Conservation (phyloP, 768 basidiomycete genomes). For the Daedaleopsis nitida region DNA sequence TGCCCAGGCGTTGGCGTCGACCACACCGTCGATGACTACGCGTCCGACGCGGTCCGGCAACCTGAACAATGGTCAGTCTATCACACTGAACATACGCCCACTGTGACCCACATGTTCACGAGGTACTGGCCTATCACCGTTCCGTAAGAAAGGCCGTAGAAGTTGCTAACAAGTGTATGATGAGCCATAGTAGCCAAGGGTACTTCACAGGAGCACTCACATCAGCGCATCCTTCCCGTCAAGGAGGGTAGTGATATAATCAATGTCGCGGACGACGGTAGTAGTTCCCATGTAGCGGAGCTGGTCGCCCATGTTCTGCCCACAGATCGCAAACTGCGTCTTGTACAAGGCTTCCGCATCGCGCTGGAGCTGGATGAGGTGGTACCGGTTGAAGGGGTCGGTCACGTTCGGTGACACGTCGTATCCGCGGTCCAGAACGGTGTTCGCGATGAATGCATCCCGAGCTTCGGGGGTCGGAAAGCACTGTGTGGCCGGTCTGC, state of each 20-base stretch:
- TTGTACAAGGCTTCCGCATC: constrained; percentile 26
- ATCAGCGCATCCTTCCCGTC: constrained; percentile 33
- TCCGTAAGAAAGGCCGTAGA: constrained; percentile 36
- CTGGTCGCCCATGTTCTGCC: constrained; percentile 29
- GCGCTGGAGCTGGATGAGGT: constrained; percentile 25
- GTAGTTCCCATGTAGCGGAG: constrained; percentile 34
- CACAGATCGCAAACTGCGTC: constrained; percentile 30
- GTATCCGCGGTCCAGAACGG: constrained; percentile 27
- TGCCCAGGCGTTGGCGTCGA: constrained; percentile 32
- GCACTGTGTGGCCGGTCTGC: constrained; percentile 31
- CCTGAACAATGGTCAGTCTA: constrained; percentile 14
- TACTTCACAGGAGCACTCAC: constrained; percentile 12
- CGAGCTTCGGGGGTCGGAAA: constrained; percentile 27
- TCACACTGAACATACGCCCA: background rate
- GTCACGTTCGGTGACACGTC: constrained; percentile 28
- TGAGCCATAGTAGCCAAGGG: background rate
- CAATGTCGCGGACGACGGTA: constrained; percentile 36
- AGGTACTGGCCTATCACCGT: constrained; percentile 34
- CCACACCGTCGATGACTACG: constrained; percentile 34
- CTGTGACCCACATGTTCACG: constrained; percentile 32
- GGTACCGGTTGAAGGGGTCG: constrained; percentile 20
- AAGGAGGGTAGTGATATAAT: constrained; percentile 28
- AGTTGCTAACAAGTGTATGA: constrained; percentile 29
- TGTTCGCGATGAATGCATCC: constrained; percentile 28
- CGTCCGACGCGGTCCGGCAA: constrained; percentile 33